Base-by-base conservation (phyloP, 1,284 basidiomycete genomes). In the Apiotrichum veenhuisii region DNA sequence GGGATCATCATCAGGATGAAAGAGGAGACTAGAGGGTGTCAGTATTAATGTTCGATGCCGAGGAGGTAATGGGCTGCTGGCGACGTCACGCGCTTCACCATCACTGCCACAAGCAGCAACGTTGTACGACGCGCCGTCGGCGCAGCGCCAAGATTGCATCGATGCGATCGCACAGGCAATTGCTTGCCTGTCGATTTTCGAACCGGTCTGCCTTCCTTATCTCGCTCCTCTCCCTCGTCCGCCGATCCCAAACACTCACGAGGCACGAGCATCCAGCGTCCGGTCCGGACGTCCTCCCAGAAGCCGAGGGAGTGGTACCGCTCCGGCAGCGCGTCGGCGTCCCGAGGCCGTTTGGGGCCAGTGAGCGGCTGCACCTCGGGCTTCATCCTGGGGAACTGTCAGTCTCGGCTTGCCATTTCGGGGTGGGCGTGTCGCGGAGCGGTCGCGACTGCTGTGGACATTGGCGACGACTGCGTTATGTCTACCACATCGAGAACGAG, bases 241-340 rank as follows among this genome's bases (percentile, higher is more conserved):
- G n/a, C n/a, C n/a, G n/a, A n/a, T n/a, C n/a, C n/a, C n/a, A n/a
- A n/a, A 30, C 1, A 80, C 82, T 52, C 62, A 88, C 89, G 73
- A 30, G 90, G 90, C 36, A 87, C 80, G 30, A 88, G 77, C 63
- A 87, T 85, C 91, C 91, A 94, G 63, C 84, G 75, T 10, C 81
- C 75, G 0, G 82, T 81, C 65, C 64, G 77, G 59, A 86, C 55
- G 64, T 83, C 82, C 7, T 75, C 62, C 78, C 70, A 77, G 53
- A 83, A 76, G 0, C 81, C 81, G 17, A 66, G 62, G 15, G 69
- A 67, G 14, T 60, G 50, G 41, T 77, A 75, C 10, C 66, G 61
- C 26, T 70, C 71, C 2, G 68, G 67, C 43, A 71, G 46, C 18
- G 12, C 60, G 18, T 52, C 40, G 37, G 48, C 45, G 18, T 46